These are phyloP conservation scores for Coleophoma eucalyptorum DNA, from an alignment of 2,329 filamentous ascomycete genomes.

Conservation along the genomic window DNA sequence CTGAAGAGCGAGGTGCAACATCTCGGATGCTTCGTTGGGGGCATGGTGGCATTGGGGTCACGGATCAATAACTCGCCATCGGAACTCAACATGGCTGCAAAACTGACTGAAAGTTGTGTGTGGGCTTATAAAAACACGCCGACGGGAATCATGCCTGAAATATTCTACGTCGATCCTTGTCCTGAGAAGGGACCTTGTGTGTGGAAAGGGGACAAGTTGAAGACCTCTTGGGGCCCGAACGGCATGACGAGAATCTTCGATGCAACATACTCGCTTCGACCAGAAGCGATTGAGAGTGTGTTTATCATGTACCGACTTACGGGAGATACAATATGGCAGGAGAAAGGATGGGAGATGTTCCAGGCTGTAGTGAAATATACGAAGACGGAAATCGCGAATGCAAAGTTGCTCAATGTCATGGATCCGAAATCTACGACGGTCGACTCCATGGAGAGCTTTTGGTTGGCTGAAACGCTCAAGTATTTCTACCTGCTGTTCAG, in stretches of 20 bases:
- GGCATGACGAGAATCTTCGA: conserved; percentile 9
- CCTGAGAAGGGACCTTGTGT: neutral
- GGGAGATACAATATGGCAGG: conserved; percentile 24
- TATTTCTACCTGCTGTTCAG: conserved; percentile 51
- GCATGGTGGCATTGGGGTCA: conserved; percentile 42
- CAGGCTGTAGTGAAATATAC: conserved; percentile 35
- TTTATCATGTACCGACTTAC: conserved; percentile 47
- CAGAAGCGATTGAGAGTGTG: conserved; percentile 64
- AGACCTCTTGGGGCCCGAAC: conserved; percentile 35
- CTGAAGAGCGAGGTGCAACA: conserved; percentile 37
- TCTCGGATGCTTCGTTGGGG: conserved; percentile 44
- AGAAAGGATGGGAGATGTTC: conserved; percentile 43
- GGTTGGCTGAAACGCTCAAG: conserved; percentile 62
- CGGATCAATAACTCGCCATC: conserved; percentile 40
- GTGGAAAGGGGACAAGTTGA: neutral
- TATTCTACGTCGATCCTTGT: conserved; percentile 42
- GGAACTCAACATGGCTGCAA: conserved; percentile 42
- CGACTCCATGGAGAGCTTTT: conserved; percentile 55
- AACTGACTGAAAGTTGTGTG: conserved; percentile 50
- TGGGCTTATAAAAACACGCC: conserved; percentile 54
- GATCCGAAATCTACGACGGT: conserved; percentile 17
- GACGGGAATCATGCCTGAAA: conserved; percentile 56
- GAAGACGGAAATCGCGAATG: conserved; percentile 35
- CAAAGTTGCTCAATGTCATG: conserved; percentile 34
- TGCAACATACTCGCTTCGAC: conserved; percentile 45